Conservation (phyloP, 768 basidiomycete genomes). For the Amylocystis lapponica region DNA sequence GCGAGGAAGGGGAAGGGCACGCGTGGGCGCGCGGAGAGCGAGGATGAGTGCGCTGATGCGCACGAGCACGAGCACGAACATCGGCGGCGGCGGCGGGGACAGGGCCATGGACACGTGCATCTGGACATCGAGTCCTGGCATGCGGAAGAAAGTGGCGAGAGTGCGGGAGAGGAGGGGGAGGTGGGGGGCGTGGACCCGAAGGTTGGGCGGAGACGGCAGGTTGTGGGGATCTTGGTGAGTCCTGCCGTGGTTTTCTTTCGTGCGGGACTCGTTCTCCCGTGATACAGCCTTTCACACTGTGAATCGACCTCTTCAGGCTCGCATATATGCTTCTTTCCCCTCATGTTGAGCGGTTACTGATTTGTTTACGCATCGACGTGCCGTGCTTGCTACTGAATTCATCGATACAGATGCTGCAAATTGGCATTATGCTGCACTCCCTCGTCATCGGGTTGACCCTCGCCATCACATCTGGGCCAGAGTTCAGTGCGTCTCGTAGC, state of each 20-base stretch:
- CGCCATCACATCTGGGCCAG: slow-evolving; percentile 59
- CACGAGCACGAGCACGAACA: slow-evolving; percentile 5
- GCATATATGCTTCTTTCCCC: neutral
- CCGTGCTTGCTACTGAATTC: neutral
- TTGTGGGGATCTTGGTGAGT: slow-evolving; percentile 70
- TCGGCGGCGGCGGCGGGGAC: slow-evolving; percentile 1
- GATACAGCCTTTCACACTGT: no score
- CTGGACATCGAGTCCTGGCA: slow-evolving; percentile 14
- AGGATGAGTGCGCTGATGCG: slow-evolving; percentile 5
- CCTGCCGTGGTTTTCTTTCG: no score
- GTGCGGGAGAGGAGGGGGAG: slow-evolving; percentile 7
- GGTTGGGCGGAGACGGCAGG: slow-evolving; percentile 46
- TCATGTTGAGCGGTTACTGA: neutral
- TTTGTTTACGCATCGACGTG: neutral
- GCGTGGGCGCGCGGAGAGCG: neutral
- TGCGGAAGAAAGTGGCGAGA: slow-evolving; percentile 7
- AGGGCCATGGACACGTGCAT: slow-evolving; percentile 18
- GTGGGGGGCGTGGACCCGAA: slow-evolving; percentile 10
- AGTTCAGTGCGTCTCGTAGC: slow-evolving; percentile 52
- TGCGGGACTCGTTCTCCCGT: no score
- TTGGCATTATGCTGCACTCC: slow-evolving; percentile 83
- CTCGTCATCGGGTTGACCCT: slow-evolving; percentile 76
- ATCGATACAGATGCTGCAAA: slow-evolving; percentile 60
- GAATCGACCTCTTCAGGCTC: no score
- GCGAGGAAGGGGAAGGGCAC: neutral